Percentiles rank a stretch among this genome's conserved stretches.
Conservation (phyloP, 371 early-diverging fungal genomes). For the Dinochytrium kinnereticum region DNA sequence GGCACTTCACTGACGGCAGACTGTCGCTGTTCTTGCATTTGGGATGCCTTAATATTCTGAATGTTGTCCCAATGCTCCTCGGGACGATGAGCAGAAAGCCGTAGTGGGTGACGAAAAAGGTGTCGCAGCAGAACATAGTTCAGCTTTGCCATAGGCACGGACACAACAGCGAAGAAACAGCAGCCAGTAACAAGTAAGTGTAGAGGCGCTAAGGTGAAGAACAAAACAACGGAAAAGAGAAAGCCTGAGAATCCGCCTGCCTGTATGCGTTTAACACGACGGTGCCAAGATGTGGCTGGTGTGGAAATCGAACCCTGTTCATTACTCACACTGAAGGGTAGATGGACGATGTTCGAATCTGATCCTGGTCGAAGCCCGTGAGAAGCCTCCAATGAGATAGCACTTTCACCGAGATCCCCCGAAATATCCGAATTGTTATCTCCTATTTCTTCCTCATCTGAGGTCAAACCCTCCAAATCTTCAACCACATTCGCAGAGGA, state of each 20-base stretch:
- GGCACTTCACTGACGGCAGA: background rate
- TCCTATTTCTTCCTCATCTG: slow-evolving; percentile 1
- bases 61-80: slow-evolving; percentile 4
- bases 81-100: slow-evolving; percentile 54
- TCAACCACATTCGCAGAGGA: background rate
- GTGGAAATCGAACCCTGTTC: no score
- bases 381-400: background rate
- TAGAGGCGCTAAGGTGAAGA: slow-evolving; percentile 68
- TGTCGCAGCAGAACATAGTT: slow-evolving; percentile 73
- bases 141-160: slow-evolving; percentile 93
- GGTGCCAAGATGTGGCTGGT: slow-evolving; percentile 17
- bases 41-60: background rate
- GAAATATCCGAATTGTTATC: no score
- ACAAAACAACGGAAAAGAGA: slow-evolving; percentile 57
- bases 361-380: background rate
- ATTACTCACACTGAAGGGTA: no score
- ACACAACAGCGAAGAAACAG: slow-evolving; percentile 86
- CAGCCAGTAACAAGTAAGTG: slow-evolving; percentile 73
- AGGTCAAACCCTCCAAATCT: background rate
- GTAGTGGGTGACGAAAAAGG: slow-evolving; percentile 78
- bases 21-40: background rate
- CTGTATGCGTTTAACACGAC: background rate
- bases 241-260: slow-evolving; percentile 64
- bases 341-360: background rate
- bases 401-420: background rate